A percentile compares a stretch with the other conserved stretches of the same genome.
Evolutionary conservation across 331 rosid species (phyloP).

Genomic region (Ulmus americana): DNA sequence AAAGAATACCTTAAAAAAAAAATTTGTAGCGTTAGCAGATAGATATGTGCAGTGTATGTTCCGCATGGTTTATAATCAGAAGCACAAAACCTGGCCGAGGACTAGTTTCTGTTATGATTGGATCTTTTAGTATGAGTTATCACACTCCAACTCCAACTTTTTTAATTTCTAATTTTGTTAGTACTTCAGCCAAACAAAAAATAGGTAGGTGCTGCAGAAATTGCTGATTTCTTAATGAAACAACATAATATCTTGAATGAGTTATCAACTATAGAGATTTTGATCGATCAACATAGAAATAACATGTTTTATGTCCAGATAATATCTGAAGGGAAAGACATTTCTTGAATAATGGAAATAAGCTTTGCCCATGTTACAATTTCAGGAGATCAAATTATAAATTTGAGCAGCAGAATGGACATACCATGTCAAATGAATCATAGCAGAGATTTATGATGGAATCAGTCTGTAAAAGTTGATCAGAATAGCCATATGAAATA

Average conservation of each 20-base stretch:
- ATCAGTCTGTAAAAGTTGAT: constrained; percentile 46
- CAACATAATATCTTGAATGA: background rate
- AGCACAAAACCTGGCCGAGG: constrained; percentile 23
- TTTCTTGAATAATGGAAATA: constrained; percentile 4
- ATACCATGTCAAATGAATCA: constrained; percentile 72
- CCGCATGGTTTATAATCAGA: too few relatives aligned
- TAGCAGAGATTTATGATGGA: constrained; percentile 63
- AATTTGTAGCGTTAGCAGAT: too few relatives aligned
- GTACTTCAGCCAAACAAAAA: constrained; percentile 23
- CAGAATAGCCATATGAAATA: constrained; percentile 66
- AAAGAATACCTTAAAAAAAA: too few relatives aligned
- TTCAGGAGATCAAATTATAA: constrained; percentile 3
- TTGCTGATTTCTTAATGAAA: constrained; percentile 31
- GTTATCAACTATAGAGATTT: background rate
- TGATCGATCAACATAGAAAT: background rate
- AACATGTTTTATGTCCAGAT: background rate
- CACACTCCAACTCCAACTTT: constrained; percentile 11
- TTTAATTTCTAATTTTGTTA: constrained; percentile 23
- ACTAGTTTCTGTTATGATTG: constrained; percentile 22
- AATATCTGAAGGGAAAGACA: background rate
- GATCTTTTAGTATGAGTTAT: constrained; percentile 19
- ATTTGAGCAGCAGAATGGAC: constrained; percentile 24
- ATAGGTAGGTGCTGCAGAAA: constrained; percentile 46
- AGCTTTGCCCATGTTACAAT: background rate
- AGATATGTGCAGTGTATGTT: too few relatives aligned